phyloP scores from a whole-genome alignment of 257 asterid genomes.

The Cynanchum wilfordii region DNA sequence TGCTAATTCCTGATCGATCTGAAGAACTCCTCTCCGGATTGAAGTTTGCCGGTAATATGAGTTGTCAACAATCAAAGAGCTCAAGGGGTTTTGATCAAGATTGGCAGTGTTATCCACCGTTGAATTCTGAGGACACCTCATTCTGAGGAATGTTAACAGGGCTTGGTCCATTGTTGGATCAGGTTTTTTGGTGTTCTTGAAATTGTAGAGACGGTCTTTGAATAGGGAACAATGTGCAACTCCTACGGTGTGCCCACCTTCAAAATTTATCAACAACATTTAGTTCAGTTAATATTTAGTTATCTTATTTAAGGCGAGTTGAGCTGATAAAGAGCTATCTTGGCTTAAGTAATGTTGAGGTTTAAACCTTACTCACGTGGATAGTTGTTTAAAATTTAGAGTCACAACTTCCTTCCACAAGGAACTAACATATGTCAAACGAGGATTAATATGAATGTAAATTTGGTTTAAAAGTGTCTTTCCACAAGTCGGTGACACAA shows the following conservation, averaged over 20 bases:
- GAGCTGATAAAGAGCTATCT: too few relatives aligned
- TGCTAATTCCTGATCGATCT: constrained; percentile 55
- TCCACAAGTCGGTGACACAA: too few relatives aligned
- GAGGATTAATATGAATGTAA: too few relatives aligned
- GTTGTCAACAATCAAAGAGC: constrained; percentile 35
- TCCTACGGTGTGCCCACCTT: constrained; percentile 71
- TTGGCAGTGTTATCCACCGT: constrained; percentile 25
- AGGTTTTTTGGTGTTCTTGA: constrained; percentile 30
- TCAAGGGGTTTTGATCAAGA: constrained; percentile 49
- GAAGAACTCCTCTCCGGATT: constrained; percentile 37
- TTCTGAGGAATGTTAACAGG: constrained; percentile 19
- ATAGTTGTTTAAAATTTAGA: too few relatives aligned
- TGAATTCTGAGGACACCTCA: constrained; percentile 33
- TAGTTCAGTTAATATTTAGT: too few relatives aligned
- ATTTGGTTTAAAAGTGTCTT: too few relatives aligned
- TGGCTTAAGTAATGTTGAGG: too few relatives aligned
- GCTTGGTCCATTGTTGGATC: constrained; percentile 49
- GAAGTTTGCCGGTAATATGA: constrained; percentile 40
- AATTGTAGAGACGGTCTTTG: constrained; percentile 45
- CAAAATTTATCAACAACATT: not conserved
- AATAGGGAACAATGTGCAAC: constrained; percentile 43
- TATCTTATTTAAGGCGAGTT: too few relatives aligned
- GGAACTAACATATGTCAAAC: too few relatives aligned
- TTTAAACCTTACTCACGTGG: too few relatives aligned
- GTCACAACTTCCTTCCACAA: too few relatives aligned